Evolutionary conservation across 352 stramenopile genomes (phyloP).

Genomic region (Phytopythium kandeliae): DNA sequence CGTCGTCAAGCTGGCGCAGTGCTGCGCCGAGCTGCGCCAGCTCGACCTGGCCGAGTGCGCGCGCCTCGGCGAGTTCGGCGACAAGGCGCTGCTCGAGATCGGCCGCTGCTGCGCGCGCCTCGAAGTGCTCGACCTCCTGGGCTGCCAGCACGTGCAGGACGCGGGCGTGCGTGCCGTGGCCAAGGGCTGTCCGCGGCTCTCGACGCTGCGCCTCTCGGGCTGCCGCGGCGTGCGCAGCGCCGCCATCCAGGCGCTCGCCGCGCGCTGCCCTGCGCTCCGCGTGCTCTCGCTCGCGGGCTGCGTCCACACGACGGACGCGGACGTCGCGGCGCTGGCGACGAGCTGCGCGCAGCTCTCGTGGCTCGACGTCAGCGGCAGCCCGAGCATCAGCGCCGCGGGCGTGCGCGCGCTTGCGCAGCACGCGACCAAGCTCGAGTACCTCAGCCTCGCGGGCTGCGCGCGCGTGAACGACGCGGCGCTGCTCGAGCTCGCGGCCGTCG

Average conservation of each 20-base stretch:
- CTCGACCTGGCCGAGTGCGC: constrained; percentile 86
- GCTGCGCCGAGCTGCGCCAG: constrained; percentile 70
- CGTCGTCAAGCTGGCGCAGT: constrained; percentile 84
- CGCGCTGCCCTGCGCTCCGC: constrained; percentile 57
- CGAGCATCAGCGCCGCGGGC: constrained; percentile 51
- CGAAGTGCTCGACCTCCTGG: constrained; percentile 76
- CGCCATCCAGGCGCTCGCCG: constrained; percentile 66
- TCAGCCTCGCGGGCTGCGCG: constrained; percentile 77
- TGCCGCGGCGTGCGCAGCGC: constrained; percentile 79
- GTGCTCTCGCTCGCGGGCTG: constrained; percentile 84
- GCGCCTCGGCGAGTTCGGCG: constrained; percentile 87
- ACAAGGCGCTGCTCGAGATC: constrained; percentile 89
- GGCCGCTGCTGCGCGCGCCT: constrained; percentile 77
- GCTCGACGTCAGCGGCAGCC: constrained; percentile 83
- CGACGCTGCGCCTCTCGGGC: constrained; percentile 82
- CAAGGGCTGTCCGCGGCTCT: constrained; percentile 75
- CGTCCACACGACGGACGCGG: constrained; percentile 70
- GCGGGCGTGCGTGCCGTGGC: constrained; percentile 75
- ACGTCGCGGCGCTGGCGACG: constrained; percentile 48
- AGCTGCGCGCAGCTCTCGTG: constrained; percentile 51
- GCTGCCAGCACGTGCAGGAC: constrained; percentile 86
- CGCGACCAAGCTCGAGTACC: constrained; percentile 44
- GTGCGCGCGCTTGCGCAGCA: constrained; percentile 56
- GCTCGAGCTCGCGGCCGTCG: constrained; percentile 22
- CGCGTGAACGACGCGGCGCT: constrained; percentile 71